Evolutionary conservation across 495 filamentous ascomycete genomes (phyloP), one percentile per base, ranked within the genome.

Genomic region (Opeltia flavorubescens): DNA sequence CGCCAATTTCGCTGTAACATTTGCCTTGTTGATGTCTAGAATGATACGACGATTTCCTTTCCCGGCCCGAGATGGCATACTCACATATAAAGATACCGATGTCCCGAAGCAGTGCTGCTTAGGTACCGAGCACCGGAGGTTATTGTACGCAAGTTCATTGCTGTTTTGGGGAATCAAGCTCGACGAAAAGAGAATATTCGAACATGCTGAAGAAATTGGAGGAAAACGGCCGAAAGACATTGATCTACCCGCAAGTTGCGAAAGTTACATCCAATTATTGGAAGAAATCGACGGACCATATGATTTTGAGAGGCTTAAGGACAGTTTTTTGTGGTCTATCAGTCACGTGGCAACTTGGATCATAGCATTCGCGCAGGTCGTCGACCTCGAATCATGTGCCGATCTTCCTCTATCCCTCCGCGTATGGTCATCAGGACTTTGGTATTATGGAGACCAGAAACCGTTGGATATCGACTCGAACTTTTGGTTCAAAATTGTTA

Each of bases 111-210:
- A 42, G 9, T 23, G 24, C 18, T 34, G 34, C 12, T 41, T 47
- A 21, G 26, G 27, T 15, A 50, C 34, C 1, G 52, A 51, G 35
- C 8, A 20, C 8, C 48, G 44, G 48, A 33, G 52, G n/a, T 21
- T 54, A 5, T 31, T 51, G 25, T 20, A 27, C 17, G 36, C 52
- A 34, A 27, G 33, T 35, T 18, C 47, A 18, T 27, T 51, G 17
- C 29, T 54, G 15, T 51, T 54, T 46, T 34, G 13, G 13, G 48
- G 35, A 25, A 48, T 46, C 21, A 33, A 43, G 39, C 17, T 50
- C 38, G 47, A 49, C 39, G 41, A 33, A 35, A 4, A 26, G 12
- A 21, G 20, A 13, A 50, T 54, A 12, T 33, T 11, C 20, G 11
- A 31, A 5, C 30, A 40, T 24, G 27, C 15, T 18, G 43, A 51